Evolutionary conservation across 2,329 filamentous ascomycete species (phyloP).

Genomic region (Exophiala dermatitidis): DNA sequence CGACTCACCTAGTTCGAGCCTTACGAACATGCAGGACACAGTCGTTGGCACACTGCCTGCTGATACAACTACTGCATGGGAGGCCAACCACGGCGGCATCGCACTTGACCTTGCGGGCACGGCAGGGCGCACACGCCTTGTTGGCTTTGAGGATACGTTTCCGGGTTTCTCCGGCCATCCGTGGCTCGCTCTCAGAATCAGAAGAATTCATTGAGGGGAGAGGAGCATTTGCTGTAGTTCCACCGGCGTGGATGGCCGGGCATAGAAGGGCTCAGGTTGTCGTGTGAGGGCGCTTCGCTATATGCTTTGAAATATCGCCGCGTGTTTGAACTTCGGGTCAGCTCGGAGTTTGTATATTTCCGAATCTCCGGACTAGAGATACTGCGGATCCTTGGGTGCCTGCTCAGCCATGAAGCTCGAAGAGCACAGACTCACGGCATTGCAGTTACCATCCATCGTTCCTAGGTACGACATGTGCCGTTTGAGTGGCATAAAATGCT

Average conservation of each 20-base stretch:
- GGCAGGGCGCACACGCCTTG: slow-evolving; percentile 27
- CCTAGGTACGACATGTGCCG: too few species aligned
- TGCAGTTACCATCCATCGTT: too few species aligned
- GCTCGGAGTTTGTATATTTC: slow-evolving; percentile 8
- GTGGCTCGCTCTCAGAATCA: slow-evolving; percentile 24
- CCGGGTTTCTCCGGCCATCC: slow-evolving; percentile 11
- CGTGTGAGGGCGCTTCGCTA: background rate
- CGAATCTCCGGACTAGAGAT: background rate
- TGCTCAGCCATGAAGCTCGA: too few species aligned
- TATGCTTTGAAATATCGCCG: background rate
- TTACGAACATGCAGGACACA: slow-evolving; percentile 25
- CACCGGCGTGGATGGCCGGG: background rate
- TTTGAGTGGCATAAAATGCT: too few species aligned
- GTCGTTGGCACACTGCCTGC: slow-evolving; percentile 23
- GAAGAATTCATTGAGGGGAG: slow-evolving; percentile 14
- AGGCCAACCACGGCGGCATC: slow-evolving; percentile 25
- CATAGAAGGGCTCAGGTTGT: background rate
- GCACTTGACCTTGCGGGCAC: slow-evolving; percentile 27
- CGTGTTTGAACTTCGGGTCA: background rate
- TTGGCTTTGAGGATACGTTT: slow-evolving; percentile 9
- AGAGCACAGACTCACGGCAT: too few species aligned
- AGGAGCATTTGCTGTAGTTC: slow-evolving; percentile 16
- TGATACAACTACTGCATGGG: slow-evolving; percentile 27
- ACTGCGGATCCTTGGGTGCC: too few species aligned
- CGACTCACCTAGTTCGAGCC: slow-evolving; percentile 25